phyloP scores from a whole-genome alignment of 2,329 filamentous ascomycete genomes.

The Didymella pinodella region DNA sequence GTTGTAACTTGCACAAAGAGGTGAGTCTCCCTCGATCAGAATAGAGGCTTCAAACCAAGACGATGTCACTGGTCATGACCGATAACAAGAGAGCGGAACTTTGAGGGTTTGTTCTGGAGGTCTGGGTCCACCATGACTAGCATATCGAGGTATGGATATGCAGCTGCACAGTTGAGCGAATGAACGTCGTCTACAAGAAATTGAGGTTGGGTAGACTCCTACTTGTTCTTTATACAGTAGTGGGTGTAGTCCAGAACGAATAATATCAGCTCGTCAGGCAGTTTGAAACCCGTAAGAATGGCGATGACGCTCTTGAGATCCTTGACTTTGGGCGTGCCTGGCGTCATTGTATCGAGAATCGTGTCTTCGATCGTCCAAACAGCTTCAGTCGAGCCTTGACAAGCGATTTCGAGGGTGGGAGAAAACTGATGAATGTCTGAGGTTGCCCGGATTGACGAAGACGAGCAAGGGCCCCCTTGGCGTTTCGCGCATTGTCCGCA shows the following conservation, averaged over 20 bases:
- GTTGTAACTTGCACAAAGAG: background rate
- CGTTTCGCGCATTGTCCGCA: constrained; percentile 13
- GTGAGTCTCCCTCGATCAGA: background rate
- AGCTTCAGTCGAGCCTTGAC: background rate
- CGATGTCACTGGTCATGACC: constrained; percentile 35
- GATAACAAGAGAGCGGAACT: constrained; percentile 26
- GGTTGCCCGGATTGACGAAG: constrained; percentile 5
- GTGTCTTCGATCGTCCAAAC: no score
- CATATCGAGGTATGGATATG: constrained; percentile 17
- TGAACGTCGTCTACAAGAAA: constrained; percentile 17
- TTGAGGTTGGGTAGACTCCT: background rate
- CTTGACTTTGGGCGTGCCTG: constrained; percentile 6
- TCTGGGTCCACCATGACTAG: background rate
- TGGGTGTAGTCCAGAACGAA: constrained; percentile 26
- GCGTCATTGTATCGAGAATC: background rate
- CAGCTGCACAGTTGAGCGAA: constrained; percentile 16
- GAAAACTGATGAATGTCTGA: constrained; percentile 6
- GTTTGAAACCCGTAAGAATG: constrained; percentile 17
- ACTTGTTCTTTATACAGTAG: constrained; percentile 23
- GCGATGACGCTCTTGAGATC: constrained; percentile 10
- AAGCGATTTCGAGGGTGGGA: background rate
- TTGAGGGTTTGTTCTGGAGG: constrained; percentile 5
- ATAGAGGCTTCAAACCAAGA: constrained; percentile 12
- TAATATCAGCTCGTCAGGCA: constrained; percentile 29
- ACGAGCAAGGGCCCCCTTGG: constrained; percentile 3